Conservation (phyloP, 345 rosid genomes). For the Theobroma cacao region DNA sequence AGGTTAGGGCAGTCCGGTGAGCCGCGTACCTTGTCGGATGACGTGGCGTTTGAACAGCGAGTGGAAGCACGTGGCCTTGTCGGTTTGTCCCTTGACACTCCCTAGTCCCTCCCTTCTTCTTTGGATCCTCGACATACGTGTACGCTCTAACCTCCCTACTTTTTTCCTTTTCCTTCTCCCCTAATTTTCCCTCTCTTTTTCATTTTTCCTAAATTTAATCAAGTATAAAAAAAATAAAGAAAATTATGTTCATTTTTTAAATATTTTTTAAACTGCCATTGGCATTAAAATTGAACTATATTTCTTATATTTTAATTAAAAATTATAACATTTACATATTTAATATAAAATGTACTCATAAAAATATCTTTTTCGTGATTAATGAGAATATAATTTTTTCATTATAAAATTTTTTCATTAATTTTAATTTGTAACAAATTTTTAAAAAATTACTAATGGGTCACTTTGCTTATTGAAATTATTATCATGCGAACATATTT, state of each 20-base stretch:
- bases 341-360: too few relatives aligned
- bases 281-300: too few relatives aligned
- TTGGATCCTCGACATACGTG: too few relatives aligned
- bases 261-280: too few relatives aligned
- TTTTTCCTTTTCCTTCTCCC: neutral
- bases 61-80: neutral
- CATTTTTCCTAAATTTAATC: neutral
- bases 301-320: too few relatives aligned
- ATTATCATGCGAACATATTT: neutral
- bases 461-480: neutral
- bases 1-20: neutral
- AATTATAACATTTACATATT: too few relatives aligned
- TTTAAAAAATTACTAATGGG: too few relatives aligned
- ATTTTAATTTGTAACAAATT: too few relatives aligned
- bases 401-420: neutral
- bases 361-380: too few relatives aligned
- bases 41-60: neutral
- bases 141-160: neutral
- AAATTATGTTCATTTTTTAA: too few relatives aligned
- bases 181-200: neutral
- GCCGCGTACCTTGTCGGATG: neutral
- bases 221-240: too few relatives aligned
- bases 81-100: neutral
- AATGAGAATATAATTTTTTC: too few relatives aligned
- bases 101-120: neutral